These are phyloP conservation scores for Venturia aucupariae DNA, from an alignment of 2,329 filamentous ascomycete species.

Conservation along the genomic window DNA sequence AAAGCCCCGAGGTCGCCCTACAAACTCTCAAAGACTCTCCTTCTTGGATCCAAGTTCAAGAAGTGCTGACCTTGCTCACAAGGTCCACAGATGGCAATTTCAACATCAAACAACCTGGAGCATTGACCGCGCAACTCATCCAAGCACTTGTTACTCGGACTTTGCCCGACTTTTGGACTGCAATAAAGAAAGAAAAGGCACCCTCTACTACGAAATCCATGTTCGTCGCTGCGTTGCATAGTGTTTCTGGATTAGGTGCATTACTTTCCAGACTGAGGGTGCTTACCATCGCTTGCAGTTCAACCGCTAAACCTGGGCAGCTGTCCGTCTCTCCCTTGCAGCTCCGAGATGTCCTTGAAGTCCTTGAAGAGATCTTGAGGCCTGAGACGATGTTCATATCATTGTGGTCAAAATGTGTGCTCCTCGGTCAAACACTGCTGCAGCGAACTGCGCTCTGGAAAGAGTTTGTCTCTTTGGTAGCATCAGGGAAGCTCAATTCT, in stretches of 20 bases:
- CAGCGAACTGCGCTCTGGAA: constrained; percentile 45
- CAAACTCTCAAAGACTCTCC: constrained; percentile 54
- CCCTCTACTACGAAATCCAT: constrained; percentile 32
- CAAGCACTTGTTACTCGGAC: constrained; percentile 65
- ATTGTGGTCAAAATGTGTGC: background rate
- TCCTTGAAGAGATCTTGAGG: constrained; percentile 34
- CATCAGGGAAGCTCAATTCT: constrained; percentile 51
- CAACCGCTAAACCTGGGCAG: constrained; percentile 24
- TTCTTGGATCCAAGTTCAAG: constrained; percentile 46
- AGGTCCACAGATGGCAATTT: constrained; percentile 31
- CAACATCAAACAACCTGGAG: constrained; percentile 53
- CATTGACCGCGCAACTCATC: constrained; percentile 64
- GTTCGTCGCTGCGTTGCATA: constrained; percentile 59
- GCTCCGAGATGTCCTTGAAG: constrained; percentile 33
- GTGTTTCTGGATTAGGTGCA: constrained; percentile 69
- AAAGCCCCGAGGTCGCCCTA: constrained; percentile 41
- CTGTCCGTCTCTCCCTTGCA: constrained; percentile 23
- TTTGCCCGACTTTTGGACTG: constrained; percentile 72
- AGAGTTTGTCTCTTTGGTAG: constrained; percentile 50
- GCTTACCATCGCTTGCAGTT: constrained; percentile 38
- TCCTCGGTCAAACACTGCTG: background rate
- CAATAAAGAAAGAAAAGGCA: constrained; percentile 35
- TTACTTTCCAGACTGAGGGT: constrained; percentile 59
- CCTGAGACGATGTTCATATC: background rate
- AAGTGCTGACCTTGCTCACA: constrained; percentile 45